These are phyloP conservation scores for Penicillium nordicum DNA, from an alignment of 2,329 filamentous ascomycete species.

Conservation along the genomic window DNA sequence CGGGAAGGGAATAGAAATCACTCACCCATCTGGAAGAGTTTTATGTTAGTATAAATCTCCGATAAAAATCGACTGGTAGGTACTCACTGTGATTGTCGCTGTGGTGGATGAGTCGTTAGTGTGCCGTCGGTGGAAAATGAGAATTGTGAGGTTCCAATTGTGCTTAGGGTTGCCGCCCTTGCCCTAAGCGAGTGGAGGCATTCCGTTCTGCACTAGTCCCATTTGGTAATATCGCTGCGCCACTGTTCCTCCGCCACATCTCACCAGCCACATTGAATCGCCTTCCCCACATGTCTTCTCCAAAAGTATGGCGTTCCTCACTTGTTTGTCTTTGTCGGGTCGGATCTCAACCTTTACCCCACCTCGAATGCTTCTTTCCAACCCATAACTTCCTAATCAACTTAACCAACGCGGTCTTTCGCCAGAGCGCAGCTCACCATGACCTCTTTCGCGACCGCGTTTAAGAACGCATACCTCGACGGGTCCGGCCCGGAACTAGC, in stretches of 20 bases:
- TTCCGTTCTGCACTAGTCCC: constrained; percentile 28
- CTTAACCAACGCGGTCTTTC: not conserved
- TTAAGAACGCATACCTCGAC: constrained; percentile 63
- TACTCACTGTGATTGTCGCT: constrained; percentile 53
- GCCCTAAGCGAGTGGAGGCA: constrained; percentile 40
- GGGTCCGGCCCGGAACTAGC: constrained; percentile 71
- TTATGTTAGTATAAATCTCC: constrained; percentile 27
- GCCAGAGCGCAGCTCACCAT: constrained; percentile 46
- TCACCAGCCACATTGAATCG: constrained; percentile 10
- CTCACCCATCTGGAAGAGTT: constrained; percentile 59
- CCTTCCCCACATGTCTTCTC: constrained; percentile 13
- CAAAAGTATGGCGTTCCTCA: constrained; percentile 5
- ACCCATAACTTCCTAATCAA: not conserved
- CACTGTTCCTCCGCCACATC: not conserved
- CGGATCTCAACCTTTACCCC: not conserved
- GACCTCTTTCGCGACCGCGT: constrained; percentile 71
- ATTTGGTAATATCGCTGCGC: constrained; percentile 8
- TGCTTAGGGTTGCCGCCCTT: constrained; percentile 46
- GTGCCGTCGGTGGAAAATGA: constrained; percentile 37
- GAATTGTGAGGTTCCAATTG: constrained; percentile 41
- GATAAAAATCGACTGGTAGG: constrained; percentile 15
- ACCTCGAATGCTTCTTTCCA: not conserved
- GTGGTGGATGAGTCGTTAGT: constrained; percentile 45
- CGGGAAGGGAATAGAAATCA: constrained; percentile 31
- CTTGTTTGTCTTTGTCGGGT: not conserved